Base-by-base conservation (phyloP, 305 asterid genomes). In the Fraxinus latifolia region DNA sequence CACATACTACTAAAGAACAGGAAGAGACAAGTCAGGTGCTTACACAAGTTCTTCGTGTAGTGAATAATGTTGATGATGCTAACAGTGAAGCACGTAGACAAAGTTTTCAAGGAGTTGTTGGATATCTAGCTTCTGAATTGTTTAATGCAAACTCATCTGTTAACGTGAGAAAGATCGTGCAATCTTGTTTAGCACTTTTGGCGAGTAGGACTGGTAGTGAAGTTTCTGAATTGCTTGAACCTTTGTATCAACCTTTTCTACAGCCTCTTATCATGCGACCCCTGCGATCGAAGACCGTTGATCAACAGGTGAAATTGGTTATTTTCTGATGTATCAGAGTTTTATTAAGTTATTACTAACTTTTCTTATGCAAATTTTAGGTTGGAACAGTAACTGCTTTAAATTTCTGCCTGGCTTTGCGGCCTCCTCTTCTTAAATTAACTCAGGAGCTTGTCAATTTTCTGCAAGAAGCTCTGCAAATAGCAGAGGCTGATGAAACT, bases 131-230 rank as follows among this genome's bases (percentile, higher is more conserved):
- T 62, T 90, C 97, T 42, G 99, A 96, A 84, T 89, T 96, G 80
- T 92, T 96, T 81, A 96, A 95, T 86, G 91, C 98, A 58, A 96
- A 91, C 83, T 93, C 97, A 76, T 92, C 98, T 88, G 82, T 93
- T 81, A 92, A 90, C 75, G 99, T 96, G 76, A 93, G 98, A 88
- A 96, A 85, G 89, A 93, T 92, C 31, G 98, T 96, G 88, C 99
- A 96, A 89, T 95, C 98, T 82, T 93, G 97, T 90, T 93, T 95
- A 92, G 98, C 97, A 82, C 99, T 96, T 86, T 84, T 96, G 89
- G 99, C 99, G 21, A 96, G 98, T 87, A 86, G 98, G 88, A 96
- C 99, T 23, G 99, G 99, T 70, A 96, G 99, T 90, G 99, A 96
- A 91, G 98, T 95, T 83, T 91, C 99, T 79, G 99, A 96, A 92